Conservation (phyloP, 345 rosid genomes). For the Bruguiera sexangula region DNA sequence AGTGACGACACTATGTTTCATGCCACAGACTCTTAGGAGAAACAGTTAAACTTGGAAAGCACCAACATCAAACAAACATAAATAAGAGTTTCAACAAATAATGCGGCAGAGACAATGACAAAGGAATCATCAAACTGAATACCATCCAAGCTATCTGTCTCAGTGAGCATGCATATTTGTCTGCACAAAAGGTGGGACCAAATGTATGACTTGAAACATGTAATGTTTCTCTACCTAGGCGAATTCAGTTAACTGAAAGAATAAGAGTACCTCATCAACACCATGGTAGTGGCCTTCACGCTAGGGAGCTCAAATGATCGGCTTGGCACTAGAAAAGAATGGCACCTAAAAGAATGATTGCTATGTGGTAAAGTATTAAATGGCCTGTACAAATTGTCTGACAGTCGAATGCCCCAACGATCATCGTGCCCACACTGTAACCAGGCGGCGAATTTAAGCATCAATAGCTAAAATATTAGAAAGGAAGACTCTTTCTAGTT, state of each 20-base stretch:
- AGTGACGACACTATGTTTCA: not conserved
- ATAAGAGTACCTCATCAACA: constrained; percentile 47
- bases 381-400: constrained; percentile 36
- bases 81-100: not conserved
- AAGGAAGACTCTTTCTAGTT: not conserved
- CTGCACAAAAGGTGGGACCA: too few species aligned
- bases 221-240: not conserved
- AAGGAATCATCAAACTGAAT: not conserved
- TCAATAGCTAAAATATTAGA: not conserved
- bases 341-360: constrained; percentile 49
- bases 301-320: constrained; percentile 41
- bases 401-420: constrained; percentile 34
- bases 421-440: constrained; percentile 36
- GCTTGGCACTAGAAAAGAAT: constrained; percentile 42
- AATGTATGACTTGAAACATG: too few species aligned
- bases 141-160: not conserved
- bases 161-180: not conserved
- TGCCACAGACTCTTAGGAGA: not conserved
- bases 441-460: constrained; percentile 4
- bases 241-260: constrained; percentile 9
- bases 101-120: not conserved
- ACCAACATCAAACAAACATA: not conserved
- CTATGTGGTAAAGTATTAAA: constrained; percentile 30
- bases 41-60: not conserved
- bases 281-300: constrained; percentile 45